These are phyloP conservation scores for Thecaphora frezii DNA, from an alignment of 1,284 basidiomycete species.

Conservation along the genomic window DNA sequence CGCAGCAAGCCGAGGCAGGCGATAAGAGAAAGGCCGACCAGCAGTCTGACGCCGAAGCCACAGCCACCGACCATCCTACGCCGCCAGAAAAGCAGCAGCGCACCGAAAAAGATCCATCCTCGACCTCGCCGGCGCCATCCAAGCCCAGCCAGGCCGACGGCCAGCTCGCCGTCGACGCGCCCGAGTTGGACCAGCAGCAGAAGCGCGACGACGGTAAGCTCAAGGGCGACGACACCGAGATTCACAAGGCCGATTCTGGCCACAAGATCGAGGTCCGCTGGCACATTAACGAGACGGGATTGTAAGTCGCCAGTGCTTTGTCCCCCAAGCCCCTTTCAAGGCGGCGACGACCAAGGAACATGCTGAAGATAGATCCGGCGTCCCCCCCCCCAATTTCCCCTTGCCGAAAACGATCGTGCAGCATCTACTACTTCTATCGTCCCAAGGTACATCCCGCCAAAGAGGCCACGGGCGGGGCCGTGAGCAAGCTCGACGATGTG, in stretches of 20 bases:
- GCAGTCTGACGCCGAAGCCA: too few species aligned
- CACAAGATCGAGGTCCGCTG: constrained; percentile 13
- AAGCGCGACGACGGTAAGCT: constrained; percentile 14
- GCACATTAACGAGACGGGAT: constrained; percentile 25
- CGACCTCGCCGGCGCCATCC: too few species aligned
- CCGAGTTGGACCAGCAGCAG: constrained; percentile 3
- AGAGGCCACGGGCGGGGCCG: constrained; percentile 8
- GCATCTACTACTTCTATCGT: constrained; percentile 44
- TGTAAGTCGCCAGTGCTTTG: constrained; percentile 9
- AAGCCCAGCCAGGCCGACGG: neutral
- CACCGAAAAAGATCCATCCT: too few species aligned
- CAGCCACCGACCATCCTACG: too few species aligned
- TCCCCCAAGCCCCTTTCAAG: too few species aligned
- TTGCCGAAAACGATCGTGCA: constrained; percentile 1
- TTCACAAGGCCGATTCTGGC: constrained; percentile 1
- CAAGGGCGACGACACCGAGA: constrained; percentile 19
- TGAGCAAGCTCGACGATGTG: constrained; percentile 31
- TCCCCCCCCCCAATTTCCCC: neutral
- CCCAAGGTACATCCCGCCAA: constrained; percentile 36
- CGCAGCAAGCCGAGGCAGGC: too few species aligned
- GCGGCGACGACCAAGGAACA: too few species aligned
- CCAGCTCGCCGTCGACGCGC: neutral
- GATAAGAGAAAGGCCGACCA: too few species aligned
- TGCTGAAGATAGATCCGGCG: too few species aligned
- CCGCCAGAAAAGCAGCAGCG: neutral